Percentiles rank a stretch among this genome's conserved stretches.
Evolutionary conservation across 805 yeast species (phyloP).

Genomic region (Spathaspora boniae): DNA sequence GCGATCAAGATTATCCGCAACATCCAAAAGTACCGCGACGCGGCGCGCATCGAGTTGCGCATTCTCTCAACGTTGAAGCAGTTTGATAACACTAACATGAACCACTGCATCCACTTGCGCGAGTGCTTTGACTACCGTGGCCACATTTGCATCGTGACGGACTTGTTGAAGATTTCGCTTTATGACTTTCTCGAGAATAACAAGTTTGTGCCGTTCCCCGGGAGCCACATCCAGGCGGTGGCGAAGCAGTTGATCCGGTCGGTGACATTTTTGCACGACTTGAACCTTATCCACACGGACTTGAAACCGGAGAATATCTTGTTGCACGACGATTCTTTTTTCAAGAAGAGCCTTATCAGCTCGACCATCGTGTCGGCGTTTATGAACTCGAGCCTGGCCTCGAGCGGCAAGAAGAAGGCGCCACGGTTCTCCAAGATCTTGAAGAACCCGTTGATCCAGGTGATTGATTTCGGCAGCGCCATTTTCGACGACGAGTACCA

Average conservation of each 20-base stretch:
- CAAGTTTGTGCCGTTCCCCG: constrained; percentile 86
- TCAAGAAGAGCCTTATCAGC: constrained; percentile 32
- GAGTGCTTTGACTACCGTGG: constrained; percentile 92
- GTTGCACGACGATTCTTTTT: constrained; percentile 51
- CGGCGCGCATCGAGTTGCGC: constrained; percentile 87
- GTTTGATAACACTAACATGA: constrained; percentile 63
- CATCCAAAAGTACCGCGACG: constrained; percentile 91
- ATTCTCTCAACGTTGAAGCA: constrained; percentile 70
- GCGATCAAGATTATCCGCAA: constrained; percentile 93
- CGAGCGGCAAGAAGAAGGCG: constrained; percentile 13
- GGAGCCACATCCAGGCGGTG: constrained; percentile 85
- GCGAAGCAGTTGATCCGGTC: constrained; percentile 81
- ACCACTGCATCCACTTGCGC: constrained; percentile 78
- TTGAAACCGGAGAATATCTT: constrained; percentile 93
- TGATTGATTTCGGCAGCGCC: constrained; percentile 97
- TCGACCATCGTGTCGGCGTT: constrained; percentile 33
- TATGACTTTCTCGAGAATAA: constrained; percentile 88
- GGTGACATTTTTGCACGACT: constrained; percentile 84
- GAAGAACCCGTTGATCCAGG: constrained; percentile 75
- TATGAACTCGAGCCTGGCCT: constrained; percentile 17
- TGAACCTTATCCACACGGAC: constrained; percentile 91
- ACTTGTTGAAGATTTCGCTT: constrained; percentile 75
- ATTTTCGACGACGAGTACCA: constrained; percentile 93
- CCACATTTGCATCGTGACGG: constrained; percentile 93
- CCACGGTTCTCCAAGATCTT: constrained; percentile 48